phyloP scores from a whole-genome alignment of 176 grass and related monocot species.

The Avena eriantha region DNA sequence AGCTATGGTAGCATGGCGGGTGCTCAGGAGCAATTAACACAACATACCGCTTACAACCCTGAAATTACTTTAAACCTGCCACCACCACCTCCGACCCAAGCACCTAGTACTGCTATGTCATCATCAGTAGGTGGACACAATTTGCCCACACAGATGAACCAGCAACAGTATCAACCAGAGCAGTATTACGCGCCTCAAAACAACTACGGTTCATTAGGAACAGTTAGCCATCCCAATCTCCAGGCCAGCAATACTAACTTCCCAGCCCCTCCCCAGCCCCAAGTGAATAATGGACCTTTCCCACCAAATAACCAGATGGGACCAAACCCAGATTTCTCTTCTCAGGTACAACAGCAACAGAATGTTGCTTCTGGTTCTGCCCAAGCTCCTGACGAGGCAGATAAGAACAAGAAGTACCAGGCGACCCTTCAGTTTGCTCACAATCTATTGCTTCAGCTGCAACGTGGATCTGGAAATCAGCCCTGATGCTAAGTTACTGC shows the following conservation, averaged over 20 bases:
- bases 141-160: slow-evolving; percentile 49
- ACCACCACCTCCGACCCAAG: slow-evolving; percentile 43
- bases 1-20: slow-evolving; percentile 41
- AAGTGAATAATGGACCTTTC: slow-evolving; percentile 41
- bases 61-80: slow-evolving; percentile 56
- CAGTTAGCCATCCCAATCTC: slow-evolving; percentile 42
- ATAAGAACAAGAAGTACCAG: slow-evolving; percentile 89
- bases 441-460: slow-evolving; percentile 72
- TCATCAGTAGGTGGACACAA: slow-evolving; percentile 48
- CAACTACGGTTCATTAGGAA: slow-evolving; percentile 42
- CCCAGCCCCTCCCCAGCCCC: slow-evolving; percentile 33
- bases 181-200: slow-evolving; percentile 51
- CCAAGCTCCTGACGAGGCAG: slow-evolving; percentile 63
- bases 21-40: slow-evolving; percentile 47
- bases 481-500: slow-evolving; percentile 41
- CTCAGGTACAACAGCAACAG: slow-evolving; percentile 58
- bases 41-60: slow-evolving; percentile 51
- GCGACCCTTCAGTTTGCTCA: slow-evolving; percentile 93
- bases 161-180: slow-evolving; percentile 68
- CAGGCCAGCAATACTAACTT: slow-evolving; percentile 45
- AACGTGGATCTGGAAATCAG: slow-evolving; percentile 67
- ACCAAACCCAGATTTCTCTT: slow-evolving; percentile 38
- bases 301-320: slow-evolving; percentile 52
- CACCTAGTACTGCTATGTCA: slow-evolving; percentile 35
- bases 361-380: slow-evolving; percentile 50